A percentile compares a stretch with the other conserved stretches of the same genome.
These are phyloP conservation scores for Tremella yokohamensis DNA, from an alignment of 768 basidiomycete genomes.

Conservation along the genomic window DNA sequence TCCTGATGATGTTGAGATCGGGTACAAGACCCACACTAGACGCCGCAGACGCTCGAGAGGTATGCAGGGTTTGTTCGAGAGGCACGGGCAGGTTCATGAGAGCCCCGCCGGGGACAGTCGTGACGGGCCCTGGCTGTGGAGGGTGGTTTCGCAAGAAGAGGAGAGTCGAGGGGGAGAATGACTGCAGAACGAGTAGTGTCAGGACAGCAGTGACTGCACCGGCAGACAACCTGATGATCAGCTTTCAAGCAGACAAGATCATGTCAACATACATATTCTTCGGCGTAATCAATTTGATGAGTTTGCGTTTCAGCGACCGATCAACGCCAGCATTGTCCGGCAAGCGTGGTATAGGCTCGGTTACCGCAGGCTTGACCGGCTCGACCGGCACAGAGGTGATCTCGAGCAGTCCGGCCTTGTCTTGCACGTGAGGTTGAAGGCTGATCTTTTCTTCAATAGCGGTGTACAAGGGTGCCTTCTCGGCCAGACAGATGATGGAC, in stretches of 20 bases:
- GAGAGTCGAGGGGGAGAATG: background rate
- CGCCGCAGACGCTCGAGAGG: background rate
- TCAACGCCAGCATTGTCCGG: background rate
- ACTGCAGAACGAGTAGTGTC: no score
- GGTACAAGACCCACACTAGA: background rate
- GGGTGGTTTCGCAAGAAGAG: background rate
- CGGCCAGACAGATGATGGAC: constrained; percentile 10
- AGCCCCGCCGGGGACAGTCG: background rate
- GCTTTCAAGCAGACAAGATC: background rate
- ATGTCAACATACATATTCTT: background rate
- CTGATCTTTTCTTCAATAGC: background rate
- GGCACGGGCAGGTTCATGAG: background rate
- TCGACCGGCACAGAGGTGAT: constrained; percentile 2
- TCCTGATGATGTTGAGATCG: constrained; percentile 13
- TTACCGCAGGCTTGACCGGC: background rate
- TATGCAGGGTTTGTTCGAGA: background rate
- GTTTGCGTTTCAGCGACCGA: background rate
- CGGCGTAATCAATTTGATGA: background rate
- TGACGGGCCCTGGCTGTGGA: background rate
- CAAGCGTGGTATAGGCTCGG: background rate
- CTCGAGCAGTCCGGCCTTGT: background rate
- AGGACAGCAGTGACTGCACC: background rate
- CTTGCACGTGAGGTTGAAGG: background rate
- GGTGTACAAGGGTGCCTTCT: background rate
- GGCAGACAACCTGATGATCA: background rate